Evolutionary conservation across 805 yeast species (phyloP).

Genomic region (Yarrowia hollandica): DNA sequence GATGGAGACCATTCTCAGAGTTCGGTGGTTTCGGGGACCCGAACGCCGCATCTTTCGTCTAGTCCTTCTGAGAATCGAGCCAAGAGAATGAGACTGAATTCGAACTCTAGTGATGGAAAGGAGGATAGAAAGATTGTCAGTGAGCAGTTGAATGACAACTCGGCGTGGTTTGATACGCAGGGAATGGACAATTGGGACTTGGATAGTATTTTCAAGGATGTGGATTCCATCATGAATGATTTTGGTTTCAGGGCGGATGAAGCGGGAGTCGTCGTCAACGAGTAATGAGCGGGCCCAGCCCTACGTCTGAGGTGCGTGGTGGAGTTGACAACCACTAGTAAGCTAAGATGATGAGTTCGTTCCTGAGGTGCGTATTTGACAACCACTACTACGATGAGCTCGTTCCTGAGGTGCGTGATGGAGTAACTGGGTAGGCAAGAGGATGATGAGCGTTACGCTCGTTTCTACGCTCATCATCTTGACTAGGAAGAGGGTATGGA

Average conservation of each 20-base stretch:
- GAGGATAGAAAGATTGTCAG: not conserved
- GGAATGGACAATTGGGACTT: constrained; percentile 44
- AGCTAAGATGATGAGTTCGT: too few species aligned
- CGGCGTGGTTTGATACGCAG: constrained; percentile 23
- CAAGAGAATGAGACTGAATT: constrained; percentile 12
- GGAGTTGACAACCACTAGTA: too few species aligned
- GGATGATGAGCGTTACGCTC: too few species aligned
- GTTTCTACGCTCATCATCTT: too few species aligned
- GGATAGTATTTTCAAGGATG: constrained; percentile 70
- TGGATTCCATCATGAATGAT: constrained; percentile 83
- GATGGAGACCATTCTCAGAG: constrained; percentile 5
- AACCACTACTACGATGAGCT: too few species aligned
- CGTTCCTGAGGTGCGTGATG: too few species aligned
- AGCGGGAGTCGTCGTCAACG: constrained; percentile 9
- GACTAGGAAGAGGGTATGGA: too few species aligned
- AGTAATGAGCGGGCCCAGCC: not conserved
- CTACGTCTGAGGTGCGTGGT: too few species aligned
- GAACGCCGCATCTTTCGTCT: not conserved
- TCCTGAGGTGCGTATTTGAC: too few species aligned
- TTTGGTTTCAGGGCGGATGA: constrained; percentile 63
- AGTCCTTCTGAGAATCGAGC: constrained; percentile 16
- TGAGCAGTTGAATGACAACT: constrained; percentile 2
- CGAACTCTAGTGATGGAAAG: not conserved
- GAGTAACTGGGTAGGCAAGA: too few species aligned
- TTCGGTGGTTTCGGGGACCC: not conserved